Evolutionary conservation across 2,329 filamentous ascomycete genomes (phyloP).

Genomic region (Neurospora crassa): DNA sequence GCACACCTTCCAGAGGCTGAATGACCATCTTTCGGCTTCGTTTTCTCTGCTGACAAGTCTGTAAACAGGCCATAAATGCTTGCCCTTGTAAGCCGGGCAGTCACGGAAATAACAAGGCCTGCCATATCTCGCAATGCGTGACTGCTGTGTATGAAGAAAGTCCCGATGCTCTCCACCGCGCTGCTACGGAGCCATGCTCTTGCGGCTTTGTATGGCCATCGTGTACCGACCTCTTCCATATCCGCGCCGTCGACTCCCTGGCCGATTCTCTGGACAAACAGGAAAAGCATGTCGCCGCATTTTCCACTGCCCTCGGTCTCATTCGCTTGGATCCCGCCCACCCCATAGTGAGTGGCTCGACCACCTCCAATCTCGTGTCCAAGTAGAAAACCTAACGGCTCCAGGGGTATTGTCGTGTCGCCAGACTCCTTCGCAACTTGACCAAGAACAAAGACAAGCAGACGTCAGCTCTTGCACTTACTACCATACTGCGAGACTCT

Average conservation of each 20-base stretch:
- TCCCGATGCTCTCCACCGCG: conserved; percentile 5
- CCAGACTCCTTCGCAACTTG: conserved; percentile 10
- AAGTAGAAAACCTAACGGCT: background rate
- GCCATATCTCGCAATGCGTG: conserved; percentile 18
- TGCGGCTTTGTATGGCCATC: conserved; percentile 16
- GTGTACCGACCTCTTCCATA: conserved; percentile 9
- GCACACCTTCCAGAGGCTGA: background rate
- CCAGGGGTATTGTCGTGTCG: conserved; percentile 18
- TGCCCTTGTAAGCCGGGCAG: conserved; percentile 9
- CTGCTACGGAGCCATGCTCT: conserved; percentile 9
- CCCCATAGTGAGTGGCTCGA: conserved; percentile 10
- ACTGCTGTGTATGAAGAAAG: conserved; percentile 7
- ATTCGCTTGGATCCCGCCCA: conserved; percentile 14
- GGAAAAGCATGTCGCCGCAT: conserved; percentile 9
- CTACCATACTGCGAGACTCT: conserved; percentile 3
- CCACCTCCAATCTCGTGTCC: background rate
- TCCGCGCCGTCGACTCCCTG: conserved; percentile 12
- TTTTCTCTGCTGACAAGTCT: background rate
- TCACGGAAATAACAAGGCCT: conserved; percentile 17
- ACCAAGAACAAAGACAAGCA: conserved; percentile 2
- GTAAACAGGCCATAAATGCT: conserved; percentile 8
- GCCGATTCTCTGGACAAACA: conserved; percentile 11
- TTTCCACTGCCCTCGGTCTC: conserved; percentile 13
- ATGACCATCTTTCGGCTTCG: background rate
- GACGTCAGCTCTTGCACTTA: background rate